phyloP scores from a whole-genome alignment of 495 filamentous ascomycete species.

The Cercophora sp. region DNA sequence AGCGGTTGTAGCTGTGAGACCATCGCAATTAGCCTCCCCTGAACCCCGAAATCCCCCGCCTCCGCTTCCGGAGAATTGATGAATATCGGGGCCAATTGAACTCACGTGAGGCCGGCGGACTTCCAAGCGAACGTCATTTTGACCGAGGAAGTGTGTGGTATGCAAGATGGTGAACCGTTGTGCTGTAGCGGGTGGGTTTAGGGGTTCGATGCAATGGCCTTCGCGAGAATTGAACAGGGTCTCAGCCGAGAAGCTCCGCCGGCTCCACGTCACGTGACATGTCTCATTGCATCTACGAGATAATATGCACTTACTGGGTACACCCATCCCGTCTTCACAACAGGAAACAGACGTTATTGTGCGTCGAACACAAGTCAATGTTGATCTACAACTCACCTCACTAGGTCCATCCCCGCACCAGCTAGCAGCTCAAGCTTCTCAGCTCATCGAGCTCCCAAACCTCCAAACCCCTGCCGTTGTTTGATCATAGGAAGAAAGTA shows the following conservation, averaged over 20 bases:
- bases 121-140: slow-evolving; percentile 99
- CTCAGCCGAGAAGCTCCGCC: slow-evolving; percentile 1
- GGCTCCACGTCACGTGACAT: slow-evolving; percentile 3
- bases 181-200: too few species aligned
- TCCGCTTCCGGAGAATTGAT: background rate
- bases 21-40: background rate
- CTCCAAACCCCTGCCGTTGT: too few species aligned
- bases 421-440: background rate
- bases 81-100: background rate
- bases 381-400: slow-evolving; percentile 3
- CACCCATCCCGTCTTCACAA: background rate
- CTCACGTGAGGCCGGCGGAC: slow-evolving; percentile 93
- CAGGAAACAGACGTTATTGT: background rate
- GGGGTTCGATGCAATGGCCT: too few species aligned
- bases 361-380: background rate
- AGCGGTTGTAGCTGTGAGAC: slow-evolving; percentile 71
- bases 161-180: too few species aligned
- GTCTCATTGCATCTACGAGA: background rate
- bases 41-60: background rate
- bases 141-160: slow-evolving; percentile 24
- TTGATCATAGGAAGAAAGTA: slow-evolving; percentile 19
- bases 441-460: too few species aligned
- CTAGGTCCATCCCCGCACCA: background rate
- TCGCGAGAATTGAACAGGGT: too few species aligned
- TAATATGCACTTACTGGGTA: background rate